Evolutionary conservation across 2,329 filamentous ascomycete genomes (phyloP).

Genomic region (Zasmidium angulare): DNA sequence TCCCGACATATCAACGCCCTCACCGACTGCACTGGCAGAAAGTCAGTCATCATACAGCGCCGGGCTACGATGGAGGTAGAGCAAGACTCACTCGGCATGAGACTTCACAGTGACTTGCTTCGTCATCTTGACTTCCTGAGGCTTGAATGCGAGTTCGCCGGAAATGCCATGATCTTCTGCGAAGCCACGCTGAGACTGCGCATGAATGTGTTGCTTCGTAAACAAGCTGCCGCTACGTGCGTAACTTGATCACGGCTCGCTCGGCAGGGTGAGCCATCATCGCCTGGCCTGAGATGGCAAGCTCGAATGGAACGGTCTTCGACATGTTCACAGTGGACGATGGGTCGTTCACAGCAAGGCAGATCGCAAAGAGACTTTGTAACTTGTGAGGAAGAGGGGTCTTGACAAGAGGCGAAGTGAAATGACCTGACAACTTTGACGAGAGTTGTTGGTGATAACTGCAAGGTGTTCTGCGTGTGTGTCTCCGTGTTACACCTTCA

Average conservation of each 20-base stretch:
- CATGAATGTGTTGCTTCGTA: neutral
- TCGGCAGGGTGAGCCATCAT: conserved; percentile 24
- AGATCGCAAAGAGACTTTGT: too few species aligned
- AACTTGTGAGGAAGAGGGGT: too few species aligned
- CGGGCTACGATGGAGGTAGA: neutral
- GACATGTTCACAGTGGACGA: neutral
- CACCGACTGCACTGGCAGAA: neutral
- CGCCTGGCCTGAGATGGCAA: conserved; percentile 21
- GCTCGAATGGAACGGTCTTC: conserved; percentile 13
- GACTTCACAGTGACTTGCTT: conserved; percentile 25
- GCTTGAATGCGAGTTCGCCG: conserved; percentile 22
- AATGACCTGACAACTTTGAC: too few species aligned
- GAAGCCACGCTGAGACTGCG: neutral
- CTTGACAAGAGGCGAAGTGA: too few species aligned
- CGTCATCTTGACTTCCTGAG: conserved; percentile 24
- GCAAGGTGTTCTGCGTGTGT: too few species aligned
- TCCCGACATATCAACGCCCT: neutral
- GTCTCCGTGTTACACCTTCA: neutral
- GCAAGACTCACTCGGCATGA: conserved; percentile 16
- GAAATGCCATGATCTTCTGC: neutral
- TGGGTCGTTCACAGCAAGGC: too few species aligned
- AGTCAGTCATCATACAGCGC: neutral
- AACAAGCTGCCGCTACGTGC: neutral
- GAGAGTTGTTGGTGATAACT: neutral
- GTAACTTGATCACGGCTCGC: conserved; percentile 21